Evolutionary conservation across 129 eudicot genomes (phyloP), one percentile per base, ranked within the genome.

Genomic region (Scalesia atractyloides): DNA sequence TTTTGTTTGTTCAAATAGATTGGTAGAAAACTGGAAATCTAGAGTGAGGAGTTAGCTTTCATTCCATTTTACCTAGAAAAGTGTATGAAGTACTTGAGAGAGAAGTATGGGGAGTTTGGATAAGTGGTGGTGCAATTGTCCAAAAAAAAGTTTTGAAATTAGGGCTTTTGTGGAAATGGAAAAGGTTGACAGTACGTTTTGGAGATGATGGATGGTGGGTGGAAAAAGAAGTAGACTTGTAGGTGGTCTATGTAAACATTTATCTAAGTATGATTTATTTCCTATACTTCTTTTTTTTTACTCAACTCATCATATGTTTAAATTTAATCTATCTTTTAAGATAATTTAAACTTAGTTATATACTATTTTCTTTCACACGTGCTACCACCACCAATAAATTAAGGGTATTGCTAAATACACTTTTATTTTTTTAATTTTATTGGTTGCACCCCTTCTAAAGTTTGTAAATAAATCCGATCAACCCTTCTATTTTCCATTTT

Each of bases 101-200:
- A 80, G 74, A 72, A 72, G 37, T 59, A 15, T 65, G 24, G 53
- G 64, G 73, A 54, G 76, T 47, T 9, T 48, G 49, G 75, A 68
- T 58, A 68, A 68, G 51, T 73, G 81, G 53, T 71, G 77, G 70
- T 51, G 82, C 36, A 79, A 79, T 76, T 54, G 79, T 79, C 53
- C 57, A 71, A 71, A 71, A 70, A 73, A 71, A 69, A 66, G 57
- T 66, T 70, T 66, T 76, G 82, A 78, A 72, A 84, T 82, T 85
- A 77, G 87, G 94, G 88, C 84, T 80, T 88, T 82, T 88, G 84
- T 78, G 90, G 88, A 82, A 85, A 83, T 66, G 75, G 57, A 72
- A 75, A 84, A 79, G 87, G 94, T 82, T 85, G 85, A 77, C 76
- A 86, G 84, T 68, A 58, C 71, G 69, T 75, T 69, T 43, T 77